A percentile compares a stretch with the other conserved stretches of the same genome.
These are phyloP conservation scores for Coemansia sp. DNA, from an alignment of 192 early-diverging fungal species.

Conservation along the genomic window DNA sequence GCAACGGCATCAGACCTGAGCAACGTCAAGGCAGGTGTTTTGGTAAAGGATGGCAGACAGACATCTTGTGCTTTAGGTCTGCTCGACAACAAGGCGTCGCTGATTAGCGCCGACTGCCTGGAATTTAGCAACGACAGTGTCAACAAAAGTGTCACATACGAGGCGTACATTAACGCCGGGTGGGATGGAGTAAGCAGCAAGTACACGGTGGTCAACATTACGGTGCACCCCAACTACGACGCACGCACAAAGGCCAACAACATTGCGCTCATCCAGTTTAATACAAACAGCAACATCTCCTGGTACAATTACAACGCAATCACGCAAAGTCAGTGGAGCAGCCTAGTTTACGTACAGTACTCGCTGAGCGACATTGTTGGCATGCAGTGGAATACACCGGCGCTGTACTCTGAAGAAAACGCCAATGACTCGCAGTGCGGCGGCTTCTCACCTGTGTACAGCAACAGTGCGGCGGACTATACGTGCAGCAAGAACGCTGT, in stretches of 20 bases:
- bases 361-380: conserved; percentile 5
- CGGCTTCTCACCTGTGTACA: conserved; percentile 18
- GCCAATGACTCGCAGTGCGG: conserved; percentile 7
- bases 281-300: background rate
- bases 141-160: conserved; percentile 6
- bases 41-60: conserved; percentile 19
- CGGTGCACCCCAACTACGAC: conserved; percentile 28
- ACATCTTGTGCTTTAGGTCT: conserved; percentile 26
- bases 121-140: conserved; percentile 9
- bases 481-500: conserved; percentile 6
- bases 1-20: background rate
- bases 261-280: conserved; percentile 22
- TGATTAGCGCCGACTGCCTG: conserved; percentile 34
- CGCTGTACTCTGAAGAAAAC: background rate
- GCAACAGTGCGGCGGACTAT: conserved; percentile 11
- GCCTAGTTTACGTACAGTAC: conserved; percentile 15
- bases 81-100: conserved; percentile 15
- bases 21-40: conserved; percentile 18
- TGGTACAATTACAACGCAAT: conserved; percentile 23
- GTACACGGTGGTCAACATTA: conserved; percentile 6
- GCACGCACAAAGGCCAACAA: conserved; percentile 27
- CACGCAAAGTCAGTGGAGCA: conserved; percentile 2
- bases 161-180: conserved; percentile 9
- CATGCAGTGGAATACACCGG: conserved; percentile 17
- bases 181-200: background rate